Base-by-base conservation (phyloP, 805 yeast species). In the Wickerhamomyces rabaulensis region DNA sequence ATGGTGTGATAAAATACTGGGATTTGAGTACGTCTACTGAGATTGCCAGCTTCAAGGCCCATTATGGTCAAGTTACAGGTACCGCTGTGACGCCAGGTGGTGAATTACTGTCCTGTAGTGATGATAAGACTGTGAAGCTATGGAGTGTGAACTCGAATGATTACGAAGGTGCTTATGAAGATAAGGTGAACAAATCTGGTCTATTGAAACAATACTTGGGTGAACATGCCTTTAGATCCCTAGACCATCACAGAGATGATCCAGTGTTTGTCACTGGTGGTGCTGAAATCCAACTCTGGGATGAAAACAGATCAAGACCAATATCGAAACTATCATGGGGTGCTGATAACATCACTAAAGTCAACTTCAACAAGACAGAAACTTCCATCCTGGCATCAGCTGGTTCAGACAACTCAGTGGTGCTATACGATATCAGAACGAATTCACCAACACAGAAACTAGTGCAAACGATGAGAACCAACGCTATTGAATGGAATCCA, bases 1-100 rank as follows among this genome's bases (percentile, higher is more conserved):
- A 94, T 64, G 99, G 99, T 58, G 79, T 87, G 6, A 77, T 94
- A 53, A 94, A 94, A 64, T 87, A 88, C 61, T 94, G 99, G 99
- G 87, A 92, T 66, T 66, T 92, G 67, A 79, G 91, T 1, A 76
- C 87, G 10, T 75, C 94, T 51, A 81, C 80, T 16, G 96, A 94
- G 62, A 65, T 78, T 2, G 80, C 81, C 51, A 79, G 89, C 25
- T 87, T 84, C 62, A 82, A 83, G 62, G 98, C 96, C 0, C 99
- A 94, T 68, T 81, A 84, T 58, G 96, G 95, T 6, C 80, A 87
- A 74, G 89, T 90, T 40, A 76, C 90, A 20, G 99, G 98, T 2
- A 73, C 95, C 20, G 71, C 83, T 27, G 88, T 90, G 27, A 69
- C 74, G 38, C 70, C 74, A 47, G 65, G 64, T 23, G 77, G 76